Base-by-base conservation (phyloP, 2,329 filamentous ascomycete genomes). In the Sarocladium strictum region DNA sequence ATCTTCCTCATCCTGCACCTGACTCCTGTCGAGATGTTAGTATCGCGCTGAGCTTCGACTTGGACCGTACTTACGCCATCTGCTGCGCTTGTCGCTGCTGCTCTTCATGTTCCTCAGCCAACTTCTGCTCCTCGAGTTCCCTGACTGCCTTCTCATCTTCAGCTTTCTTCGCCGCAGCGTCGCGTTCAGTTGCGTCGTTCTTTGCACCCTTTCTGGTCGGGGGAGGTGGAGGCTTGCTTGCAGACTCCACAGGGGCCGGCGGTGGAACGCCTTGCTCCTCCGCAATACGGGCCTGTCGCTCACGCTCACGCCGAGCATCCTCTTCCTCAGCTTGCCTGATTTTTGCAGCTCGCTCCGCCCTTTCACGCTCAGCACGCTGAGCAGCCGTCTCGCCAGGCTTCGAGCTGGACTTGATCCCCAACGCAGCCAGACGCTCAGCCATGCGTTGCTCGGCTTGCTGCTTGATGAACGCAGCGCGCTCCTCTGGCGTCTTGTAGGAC, bases 391-490 rank as follows among this genome's bases (percentile, higher is more conserved):
- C 94, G 2, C 87, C 86, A 37, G 86, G 74, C 66, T 95, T 95
- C 17, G 78, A 77, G 5, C 89, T 87, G 27, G 90, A 85, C 69
- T 90, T 96, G 66, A 99, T 87, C 33, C 94, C 94, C 58, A 97
- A 81, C 47, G 93, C 93, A 57, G 94, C 94, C 64, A 99, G 82
- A 57, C 94, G 86, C 70, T 97, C 94, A 33, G 94, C 93, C 87
- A 99, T 97, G 57, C 93, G 89, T 67, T 93, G 90, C 69, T 97
- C 92, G 9, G 94, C 95, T 68, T 97, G 93, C 69, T 97, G 92
- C 68, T 95, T 96, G 66, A 97, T 97, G 65, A 95, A 96, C 4
- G 93, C 91, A 33, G 95, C 91, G 54, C 94, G 84, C 65, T 99
- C 93, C 69, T 97, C 92, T 0, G 92, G 87, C 0, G 92, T 96